phyloP scores from a whole-genome alignment of 495 filamentous ascomycete species.

The Friedmanniomyces endolithicus region DNA sequence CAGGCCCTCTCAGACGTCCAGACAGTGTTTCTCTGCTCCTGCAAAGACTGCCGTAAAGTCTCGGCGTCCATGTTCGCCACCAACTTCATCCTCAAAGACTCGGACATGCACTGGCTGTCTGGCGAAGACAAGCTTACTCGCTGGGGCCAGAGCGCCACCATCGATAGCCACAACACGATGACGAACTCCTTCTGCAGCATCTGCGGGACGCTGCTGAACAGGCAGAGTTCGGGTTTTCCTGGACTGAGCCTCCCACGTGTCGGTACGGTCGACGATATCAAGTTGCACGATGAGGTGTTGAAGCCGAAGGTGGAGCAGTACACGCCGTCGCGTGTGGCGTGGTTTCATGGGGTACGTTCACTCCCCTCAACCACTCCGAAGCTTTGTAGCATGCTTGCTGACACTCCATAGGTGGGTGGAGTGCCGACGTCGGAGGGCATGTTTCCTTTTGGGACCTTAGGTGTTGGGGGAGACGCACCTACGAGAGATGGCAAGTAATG shows the following conservation, averaged over 20 bases:
- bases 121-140: slow-evolving; percentile 34
- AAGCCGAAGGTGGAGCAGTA: slow-evolving; percentile 4
- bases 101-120: slow-evolving; percentile 33
- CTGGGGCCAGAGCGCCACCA: slow-evolving; percentile 31
- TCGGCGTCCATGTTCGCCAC: slow-evolving; percentile 46
- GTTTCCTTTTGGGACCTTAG: background rate
- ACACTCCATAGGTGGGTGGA: background rate
- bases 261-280: slow-evolving; percentile 8
- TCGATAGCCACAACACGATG: slow-evolving; percentile 33
- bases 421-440: background rate
- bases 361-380: too few species aligned
- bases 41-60: slow-evolving; percentile 44
- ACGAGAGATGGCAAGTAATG: too few species aligned
- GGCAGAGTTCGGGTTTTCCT: slow-evolving; percentile 28
- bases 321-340: background rate
- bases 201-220: slow-evolving; percentile 44
- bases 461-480: background rate
- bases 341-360: slow-evolving; percentile 2
- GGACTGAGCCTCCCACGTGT: slow-evolving; percentile 22
- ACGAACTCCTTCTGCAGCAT: slow-evolving; percentile 41
- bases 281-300: slow-evolving; percentile 1
- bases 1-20: slow-evolving; percentile 25
- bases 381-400: too few species aligned
- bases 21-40: slow-evolving; percentile 43
- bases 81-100: slow-evolving; percentile 37